Percentiles rank a stretch among this genome's conserved stretches.
phyloP scores from a whole-genome alignment of 306 rosid genomes.

The Gastrolobium bilobum region DNA sequence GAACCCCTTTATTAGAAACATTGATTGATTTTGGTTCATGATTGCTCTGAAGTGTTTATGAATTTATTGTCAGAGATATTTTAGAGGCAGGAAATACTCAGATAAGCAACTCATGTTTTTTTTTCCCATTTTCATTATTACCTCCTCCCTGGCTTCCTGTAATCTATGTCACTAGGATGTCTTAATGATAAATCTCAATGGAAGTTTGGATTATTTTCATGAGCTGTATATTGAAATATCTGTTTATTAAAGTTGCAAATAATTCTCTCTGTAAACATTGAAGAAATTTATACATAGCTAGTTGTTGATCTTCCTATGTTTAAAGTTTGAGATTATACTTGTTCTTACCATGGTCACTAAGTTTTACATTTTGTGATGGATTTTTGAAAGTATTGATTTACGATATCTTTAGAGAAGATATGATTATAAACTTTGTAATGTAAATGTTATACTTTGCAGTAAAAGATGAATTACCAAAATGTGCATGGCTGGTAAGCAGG shows the following conservation, averaged over 20 bases:
- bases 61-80: constrained; percentile 24
- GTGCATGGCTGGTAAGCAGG: constrained; percentile 89
- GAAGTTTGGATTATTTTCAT: constrained; percentile 20
- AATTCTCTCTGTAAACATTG: not conserved
- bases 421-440: constrained; percentile 42
- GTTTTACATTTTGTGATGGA: constrained; percentile 19
- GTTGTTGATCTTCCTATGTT: constrained; percentile 15
- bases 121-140: not conserved
- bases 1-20: not conserved
- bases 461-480: constrained; percentile 74
- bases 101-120: constrained; percentile 31
- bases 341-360: constrained; percentile 8
- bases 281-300: constrained; percentile 8
- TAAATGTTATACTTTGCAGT: constrained; percentile 60
- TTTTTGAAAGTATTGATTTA: constrained; percentile 26
- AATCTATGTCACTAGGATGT: constrained; percentile 25
- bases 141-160: not conserved
- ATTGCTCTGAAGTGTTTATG: not conserved
- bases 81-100: constrained; percentile 12
- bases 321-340: constrained; percentile 26
- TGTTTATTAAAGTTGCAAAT: constrained; percentile 19
- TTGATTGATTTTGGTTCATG: constrained; percentile 32
- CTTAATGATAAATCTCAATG: not conserved
- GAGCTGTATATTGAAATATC: not conserved
- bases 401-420: constrained; percentile 12